Conservation (phyloP, 2,329 filamentous ascomycete species). For the Botrytis deweyae region DNA sequence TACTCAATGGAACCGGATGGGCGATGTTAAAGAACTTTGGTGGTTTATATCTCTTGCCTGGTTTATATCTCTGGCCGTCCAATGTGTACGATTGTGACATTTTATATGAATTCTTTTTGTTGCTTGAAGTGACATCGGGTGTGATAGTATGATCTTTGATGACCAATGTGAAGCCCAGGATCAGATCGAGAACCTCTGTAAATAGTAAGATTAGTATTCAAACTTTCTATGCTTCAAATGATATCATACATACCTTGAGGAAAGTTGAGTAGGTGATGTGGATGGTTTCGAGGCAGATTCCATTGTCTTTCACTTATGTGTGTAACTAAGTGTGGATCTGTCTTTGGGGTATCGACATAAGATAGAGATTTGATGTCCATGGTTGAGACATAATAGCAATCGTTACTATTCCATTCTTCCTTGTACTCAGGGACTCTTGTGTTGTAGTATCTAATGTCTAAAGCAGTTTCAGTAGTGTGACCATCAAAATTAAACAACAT, state of each 20-base stretch:
- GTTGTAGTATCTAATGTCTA: neutral
- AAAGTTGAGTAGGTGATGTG: neutral
- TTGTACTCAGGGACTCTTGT: neutral
- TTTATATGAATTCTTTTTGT: neutral
- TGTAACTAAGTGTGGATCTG: neutral
- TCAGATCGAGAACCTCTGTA: neutral
- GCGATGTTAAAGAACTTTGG: neutral
- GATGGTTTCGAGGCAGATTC: neutral
- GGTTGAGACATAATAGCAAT: neutral
- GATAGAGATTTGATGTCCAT: neutral
- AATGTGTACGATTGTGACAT: neutral
- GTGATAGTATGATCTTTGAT: neutral
- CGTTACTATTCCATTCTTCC: accelerated
- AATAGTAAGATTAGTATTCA: neutral
- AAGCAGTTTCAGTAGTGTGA: neutral
- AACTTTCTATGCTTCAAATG: neutral
- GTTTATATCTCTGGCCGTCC: neutral
- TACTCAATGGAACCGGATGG: neutral
- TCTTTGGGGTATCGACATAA: neutral
- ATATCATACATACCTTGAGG: neutral
- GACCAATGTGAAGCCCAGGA: neutral
- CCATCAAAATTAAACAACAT: neutral
- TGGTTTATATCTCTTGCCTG: neutral
- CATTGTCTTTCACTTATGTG: neutral
- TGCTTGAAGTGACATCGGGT: neutral